Base-by-base conservation (phyloP, 768 basidiomycete species). In the Naganishia antarctica region DNA sequence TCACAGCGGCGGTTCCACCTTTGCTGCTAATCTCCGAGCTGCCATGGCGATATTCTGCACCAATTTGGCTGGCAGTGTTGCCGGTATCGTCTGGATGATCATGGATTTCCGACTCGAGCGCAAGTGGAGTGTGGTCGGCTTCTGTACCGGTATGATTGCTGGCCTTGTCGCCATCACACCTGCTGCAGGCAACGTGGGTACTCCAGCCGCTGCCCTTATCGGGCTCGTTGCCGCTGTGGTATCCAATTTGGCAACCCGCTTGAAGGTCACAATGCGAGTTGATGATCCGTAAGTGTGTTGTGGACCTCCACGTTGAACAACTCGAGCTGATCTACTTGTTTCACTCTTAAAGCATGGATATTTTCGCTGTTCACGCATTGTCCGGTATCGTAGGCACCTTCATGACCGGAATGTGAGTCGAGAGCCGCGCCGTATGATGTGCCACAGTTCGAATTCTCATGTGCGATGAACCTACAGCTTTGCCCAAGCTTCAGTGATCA, bases 161-260 rank as follows among this genome's bases (percentile, higher is more conserved):
- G 94, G 70, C 15, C 69, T 78, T 18, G 73, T 74, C 32, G 75
- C 73, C 29, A 70, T 78, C 70, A 80, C 80, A 29, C 80, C 80
- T 13, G 80, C 80, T n/a, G 80, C 80, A 41, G 80, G 80, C 1
- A 80, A 71, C 67, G 76, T 78, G 31, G 77, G 76, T 21, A 69
- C 72, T 11, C 76, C 78, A 23, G 74, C 94, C 21, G 81, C 90
- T 2, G 86, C 94, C 4, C 81, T 87, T 0, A 93, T 90, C 73
- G 94, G 94, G 43, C 82, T 93, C 68, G 80, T 90, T 71, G 88
- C 87, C 0, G 89, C 89, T 18, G 88, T 87, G 0, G 69, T 86
- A 1, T 96, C 90, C 81, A 98, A 98, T 79, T 91, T 90, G 76
- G 89, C 91, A n/a, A 97, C 94, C 3, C 87, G 94, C 70, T 83